phyloP scores from a whole-genome alignment of 805 yeast genomes.

The Lachancea waltii region DNA sequence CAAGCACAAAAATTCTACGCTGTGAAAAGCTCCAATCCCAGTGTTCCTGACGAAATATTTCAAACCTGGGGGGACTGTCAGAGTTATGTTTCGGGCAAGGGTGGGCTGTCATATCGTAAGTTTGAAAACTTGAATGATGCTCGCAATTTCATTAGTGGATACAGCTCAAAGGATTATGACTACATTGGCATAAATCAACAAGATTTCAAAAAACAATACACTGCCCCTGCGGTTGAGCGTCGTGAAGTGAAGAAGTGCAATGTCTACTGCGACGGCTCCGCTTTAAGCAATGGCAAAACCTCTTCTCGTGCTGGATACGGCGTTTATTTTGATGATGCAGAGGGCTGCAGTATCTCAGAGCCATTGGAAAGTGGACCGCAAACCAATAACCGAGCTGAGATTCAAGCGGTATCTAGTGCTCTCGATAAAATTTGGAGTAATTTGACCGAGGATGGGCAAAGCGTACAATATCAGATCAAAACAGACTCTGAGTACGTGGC shows the following conservation, averaged over 20 bases:
- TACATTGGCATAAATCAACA: conserved; percentile 15
- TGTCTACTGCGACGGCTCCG: conserved; percentile 77
- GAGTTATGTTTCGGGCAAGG: conserved; percentile 24
- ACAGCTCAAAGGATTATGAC: conserved; percentile 16
- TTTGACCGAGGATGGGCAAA: conserved; percentile 15
- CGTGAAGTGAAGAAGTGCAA: conserved; percentile 10
- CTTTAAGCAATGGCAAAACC: conserved; percentile 49
- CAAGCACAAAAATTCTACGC: conserved; percentile 25
- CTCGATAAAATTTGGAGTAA: conserved; percentile 36
- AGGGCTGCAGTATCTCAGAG: conserved; percentile 44
- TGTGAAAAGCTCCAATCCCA: conserved; percentile 28
- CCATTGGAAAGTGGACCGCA: conserved; percentile 45
- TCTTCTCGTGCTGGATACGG: conserved; percentile 55
- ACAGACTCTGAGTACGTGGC: conserved; percentile 71
- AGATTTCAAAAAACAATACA: conserved; percentile 13
- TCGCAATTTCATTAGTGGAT: conserved; percentile 23
- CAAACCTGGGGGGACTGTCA: conserved; percentile 32
- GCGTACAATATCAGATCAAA: conserved; percentile 37
- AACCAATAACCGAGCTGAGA: conserved; percentile 80
- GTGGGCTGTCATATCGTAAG: conserved; percentile 40
- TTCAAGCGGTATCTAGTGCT: conserved; percentile 59
- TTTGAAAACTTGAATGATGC: conserved; percentile 35
- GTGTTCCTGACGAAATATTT: conserved; percentile 25
- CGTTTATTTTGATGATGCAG: conserved; percentile 58
- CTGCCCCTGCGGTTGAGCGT: neutral